Base-by-base conservation (phyloP, 2,329 filamentous ascomycete genomes). In the Venturia asperata region DNA sequence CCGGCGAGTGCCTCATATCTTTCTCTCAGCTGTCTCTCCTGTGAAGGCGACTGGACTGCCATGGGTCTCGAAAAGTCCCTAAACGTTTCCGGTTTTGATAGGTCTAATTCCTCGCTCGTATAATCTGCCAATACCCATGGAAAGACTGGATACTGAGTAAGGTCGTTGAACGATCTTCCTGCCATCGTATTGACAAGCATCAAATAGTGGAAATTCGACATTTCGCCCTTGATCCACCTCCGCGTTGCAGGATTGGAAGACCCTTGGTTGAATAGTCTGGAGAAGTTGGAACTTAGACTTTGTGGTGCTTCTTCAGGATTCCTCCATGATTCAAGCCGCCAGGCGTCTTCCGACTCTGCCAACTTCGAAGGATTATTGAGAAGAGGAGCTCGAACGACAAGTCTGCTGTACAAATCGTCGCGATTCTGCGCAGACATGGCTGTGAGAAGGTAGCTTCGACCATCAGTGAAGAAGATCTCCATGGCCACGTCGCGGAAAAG, bases 101-200 rank as follows among this genome's bases (percentile, higher is more conserved):
- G 78, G 72, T 99, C 91, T 13, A 99, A 81, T 73, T 97, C 92
- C 21, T 96, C 89, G 70, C 93, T 97, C 0, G 89, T 93, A 74
- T 99, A 99, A 72, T 99, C 93, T 0, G 94, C 92, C 58, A 99
- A 79, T 3, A 99, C 88, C 94, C 94, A 99, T 0, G 94, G 94
- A 69, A 99, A 99, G 21, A 99, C 92, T 0, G 94, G 94, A 71
- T 99, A 99, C 72, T 99, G 95, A 0, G 94, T 99, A 21, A 99
- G 81, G 73, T 99, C 94, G 72, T 99, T 99, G 79, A 99, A 99
- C 0, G 94, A 97, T 63, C 94, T 83, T 2, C 94, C 94, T 37
- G 95, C 95, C 84, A 99, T 91, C 0, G 94, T 97, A 73, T 99
- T 99, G 72, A 99, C 87, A 67, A 97, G 87, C 93, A 99, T 99